These are phyloP conservation scores for Delonix regia DNA, from an alignment of 306 rosid species.

Conservation along the genomic window DNA sequence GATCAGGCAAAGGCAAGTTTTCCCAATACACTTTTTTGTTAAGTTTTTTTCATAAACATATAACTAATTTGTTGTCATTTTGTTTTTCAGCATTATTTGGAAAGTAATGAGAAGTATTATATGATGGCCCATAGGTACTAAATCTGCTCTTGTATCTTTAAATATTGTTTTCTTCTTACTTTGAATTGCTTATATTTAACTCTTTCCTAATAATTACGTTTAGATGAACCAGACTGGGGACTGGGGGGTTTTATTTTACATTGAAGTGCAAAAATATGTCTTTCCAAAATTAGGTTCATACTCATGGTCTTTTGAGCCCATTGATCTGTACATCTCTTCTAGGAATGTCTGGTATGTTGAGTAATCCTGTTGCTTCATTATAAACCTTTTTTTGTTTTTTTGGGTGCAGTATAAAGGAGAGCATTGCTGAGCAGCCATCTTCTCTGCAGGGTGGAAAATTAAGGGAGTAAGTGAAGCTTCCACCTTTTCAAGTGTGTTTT, in stretches of 20 bases:
- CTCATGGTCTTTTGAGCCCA: slow-evolving; percentile 32
- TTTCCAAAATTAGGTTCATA: not conserved
- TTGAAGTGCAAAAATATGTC: not conserved
- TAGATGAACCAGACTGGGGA: not conserved
- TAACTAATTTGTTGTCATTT: slow-evolving; percentile 40
- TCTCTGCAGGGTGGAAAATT: slow-evolving; percentile 80
- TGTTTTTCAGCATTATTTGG: slow-evolving; percentile 89
- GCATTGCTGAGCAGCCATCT: slow-evolving; percentile 86
- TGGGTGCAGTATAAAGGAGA: slow-evolving; percentile 97
- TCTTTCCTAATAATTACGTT: not conserved
- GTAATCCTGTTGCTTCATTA: slow-evolving; percentile 20
- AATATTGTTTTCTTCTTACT: slow-evolving; percentile 26
- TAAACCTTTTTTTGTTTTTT: slow-evolving; percentile 27
- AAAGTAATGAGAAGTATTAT: slow-evolving; percentile 99
- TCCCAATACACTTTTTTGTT: slow-evolving; percentile 9
- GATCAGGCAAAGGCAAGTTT: slow-evolving; percentile 96
- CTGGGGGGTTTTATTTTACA: not conserved
- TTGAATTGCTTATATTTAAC: slow-evolving; percentile 10
- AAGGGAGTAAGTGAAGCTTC: slow-evolving; percentile 80
- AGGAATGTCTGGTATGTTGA: not conserved
- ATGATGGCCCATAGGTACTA: slow-evolving; percentile 97
- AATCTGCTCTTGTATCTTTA: slow-evolving; percentile 36
- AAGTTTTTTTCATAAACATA: slow-evolving; percentile 24
- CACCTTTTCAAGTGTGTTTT: slow-evolving; percentile 10
- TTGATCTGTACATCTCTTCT: slow-evolving; percentile 22